These are phyloP conservation scores for Firmiana major DNA, from an alignment of 345 rosid genomes.

Conservation along the genomic window DNA sequence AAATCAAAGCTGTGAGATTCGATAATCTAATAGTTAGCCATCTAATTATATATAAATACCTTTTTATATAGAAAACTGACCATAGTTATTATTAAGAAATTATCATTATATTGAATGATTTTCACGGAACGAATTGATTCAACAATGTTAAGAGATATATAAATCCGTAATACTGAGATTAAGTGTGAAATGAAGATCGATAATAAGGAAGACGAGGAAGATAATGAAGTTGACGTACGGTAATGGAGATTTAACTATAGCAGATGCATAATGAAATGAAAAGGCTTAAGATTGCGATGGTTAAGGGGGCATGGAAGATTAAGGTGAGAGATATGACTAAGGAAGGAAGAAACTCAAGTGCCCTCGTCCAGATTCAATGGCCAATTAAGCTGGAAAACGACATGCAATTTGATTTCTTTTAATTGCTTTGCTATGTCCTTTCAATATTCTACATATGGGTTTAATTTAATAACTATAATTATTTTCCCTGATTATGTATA, in stretches of 20 bases:
- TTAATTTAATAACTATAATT: neutral
- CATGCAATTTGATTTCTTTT: slow-evolving; percentile 3
- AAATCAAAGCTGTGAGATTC: too few relatives aligned
- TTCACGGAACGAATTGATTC: neutral
- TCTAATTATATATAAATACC: too few relatives aligned
- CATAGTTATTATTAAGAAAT: too few relatives aligned
- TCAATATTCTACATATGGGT: neutral
- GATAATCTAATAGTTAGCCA: too few relatives aligned
- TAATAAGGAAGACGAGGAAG: neutral
- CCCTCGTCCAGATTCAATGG: slow-evolving; percentile 45
- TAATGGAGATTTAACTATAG: slow-evolving; percentile 10
- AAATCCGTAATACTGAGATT: neutral
- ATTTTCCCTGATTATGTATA: neutral
- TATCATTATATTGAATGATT: too few relatives aligned
- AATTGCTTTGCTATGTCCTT: neutral
- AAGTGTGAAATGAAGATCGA: neutral
- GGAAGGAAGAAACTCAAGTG: neutral
- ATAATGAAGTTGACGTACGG: slow-evolving; percentile 10
- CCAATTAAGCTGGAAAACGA: slow-evolving; percentile 18
- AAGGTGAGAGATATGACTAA: slow-evolving; percentile 9
- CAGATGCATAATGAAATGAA: too few relatives aligned
- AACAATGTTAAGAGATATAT: too few relatives aligned
- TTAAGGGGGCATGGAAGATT: neutral
- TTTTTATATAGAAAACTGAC: too few relatives aligned
- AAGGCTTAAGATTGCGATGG: slow-evolving; percentile 12